Percentiles rank a stretch among this genome's conserved stretches.
These are phyloP conservation scores for Asterella californica DNA, from an alignment of 225 moss, liverwort and hornwort species.

Conservation along the genomic window DNA sequence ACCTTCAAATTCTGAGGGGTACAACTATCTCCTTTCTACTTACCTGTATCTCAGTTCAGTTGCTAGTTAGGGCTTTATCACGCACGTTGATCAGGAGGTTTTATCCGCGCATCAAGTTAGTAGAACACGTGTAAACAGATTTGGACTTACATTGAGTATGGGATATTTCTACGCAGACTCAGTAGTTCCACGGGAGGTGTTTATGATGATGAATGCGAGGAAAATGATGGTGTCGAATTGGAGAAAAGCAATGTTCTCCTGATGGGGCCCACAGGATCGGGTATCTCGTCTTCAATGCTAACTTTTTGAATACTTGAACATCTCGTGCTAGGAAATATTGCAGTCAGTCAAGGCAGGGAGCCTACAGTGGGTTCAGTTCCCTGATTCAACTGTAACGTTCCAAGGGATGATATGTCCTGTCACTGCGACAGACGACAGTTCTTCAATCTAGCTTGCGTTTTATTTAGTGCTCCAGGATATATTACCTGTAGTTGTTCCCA, in stretches of 20 bases:
- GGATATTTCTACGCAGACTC: slow-evolving; percentile 47
- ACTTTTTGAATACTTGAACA: background rate
- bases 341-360: background rate
- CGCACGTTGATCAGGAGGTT: background rate
- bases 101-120: background rate
- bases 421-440: background rate
- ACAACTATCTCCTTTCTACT: slow-evolving; percentile 14
- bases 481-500: background rate
- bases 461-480: background rate
- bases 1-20: slow-evolving; percentile 55
- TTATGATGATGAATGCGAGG: slow-evolving; percentile 69
- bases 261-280: slow-evolving; percentile 97
- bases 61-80: background rate
- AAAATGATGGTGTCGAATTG: slow-evolving; percentile 70
- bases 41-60: background rate
- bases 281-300: slow-evolving; percentile 26
- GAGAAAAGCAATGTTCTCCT: slow-evolving; percentile 97
- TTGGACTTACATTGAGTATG: background rate
- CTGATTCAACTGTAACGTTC: too few species aligned
- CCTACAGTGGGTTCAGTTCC: background rate
- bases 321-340: too few species aligned
- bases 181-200: slow-evolving; percentile 55
- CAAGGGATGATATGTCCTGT: background rate
- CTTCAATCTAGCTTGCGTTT: background rate
- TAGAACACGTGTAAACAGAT: background rate